Evolutionary conservation across 1,284 basidiomycete species (phyloP).

Genomic region (Bondarzewia mesenterica): DNA sequence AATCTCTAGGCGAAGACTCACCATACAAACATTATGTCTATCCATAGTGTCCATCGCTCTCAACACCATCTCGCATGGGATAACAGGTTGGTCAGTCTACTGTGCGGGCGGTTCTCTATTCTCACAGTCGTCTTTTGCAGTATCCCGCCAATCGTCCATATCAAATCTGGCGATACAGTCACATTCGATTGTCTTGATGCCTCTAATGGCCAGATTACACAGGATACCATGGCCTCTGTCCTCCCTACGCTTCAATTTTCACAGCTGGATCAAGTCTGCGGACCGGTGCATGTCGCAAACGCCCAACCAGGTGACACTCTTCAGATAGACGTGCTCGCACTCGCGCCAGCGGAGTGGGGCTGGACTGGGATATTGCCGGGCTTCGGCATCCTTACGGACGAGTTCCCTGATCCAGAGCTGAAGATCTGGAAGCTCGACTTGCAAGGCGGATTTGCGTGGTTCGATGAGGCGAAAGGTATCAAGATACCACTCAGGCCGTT

Average conservation of each 20-base stretch:
- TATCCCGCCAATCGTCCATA: conserved; percentile 38
- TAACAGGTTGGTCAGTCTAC: conserved; percentile 32
- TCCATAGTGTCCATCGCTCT: conserved; percentile 41
- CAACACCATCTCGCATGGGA: conserved; percentile 50
- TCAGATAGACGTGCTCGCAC: conserved; percentile 44
- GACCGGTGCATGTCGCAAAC: conserved; percentile 42
- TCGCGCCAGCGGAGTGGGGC: conserved; percentile 49
- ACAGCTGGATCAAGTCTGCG: conserved; percentile 49
- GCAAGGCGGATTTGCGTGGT: conserved; percentile 34
- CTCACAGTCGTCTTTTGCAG: conserved; percentile 20
- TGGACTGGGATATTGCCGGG: conserved; percentile 53
- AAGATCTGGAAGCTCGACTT: conserved; percentile 45
- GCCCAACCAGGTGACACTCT: conserved; percentile 50
- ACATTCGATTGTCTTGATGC: conserved; percentile 55
- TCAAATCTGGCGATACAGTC: conserved; percentile 46
- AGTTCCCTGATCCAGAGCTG: conserved; percentile 39
- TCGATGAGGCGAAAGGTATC: conserved; percentile 38
- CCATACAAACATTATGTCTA: conserved; percentile 30
- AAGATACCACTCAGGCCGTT: conserved; percentile 44
- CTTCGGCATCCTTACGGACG: conserved; percentile 50
- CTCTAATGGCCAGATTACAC: conserved; percentile 50
- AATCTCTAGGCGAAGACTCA: background rate
- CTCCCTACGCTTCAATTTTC: conserved; percentile 35
- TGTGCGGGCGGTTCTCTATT: background rate
- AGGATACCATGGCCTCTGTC: conserved; percentile 28